Conservation (phyloP, 331 rosid species). For the Rosa hybrid region DNA sequence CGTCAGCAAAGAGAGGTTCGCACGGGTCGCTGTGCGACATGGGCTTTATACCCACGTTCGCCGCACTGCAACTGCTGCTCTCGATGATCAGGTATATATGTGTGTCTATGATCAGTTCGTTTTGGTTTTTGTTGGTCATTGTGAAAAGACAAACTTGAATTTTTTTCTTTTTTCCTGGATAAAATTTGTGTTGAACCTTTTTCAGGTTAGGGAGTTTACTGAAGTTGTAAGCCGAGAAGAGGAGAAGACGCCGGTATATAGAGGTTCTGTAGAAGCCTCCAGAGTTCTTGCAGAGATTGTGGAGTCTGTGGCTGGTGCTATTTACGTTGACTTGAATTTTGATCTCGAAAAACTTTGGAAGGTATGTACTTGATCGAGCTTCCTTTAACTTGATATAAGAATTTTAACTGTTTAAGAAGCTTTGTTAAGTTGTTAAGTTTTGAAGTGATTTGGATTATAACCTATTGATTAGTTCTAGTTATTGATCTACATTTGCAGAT, state of each 20-base stretch:
- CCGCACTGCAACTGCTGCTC: constrained; percentile 35
- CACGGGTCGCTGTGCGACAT: constrained; percentile 65
- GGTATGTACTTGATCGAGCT: constrained; percentile 38
- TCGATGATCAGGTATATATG: constrained; percentile 33
- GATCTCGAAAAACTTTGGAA: constrained; percentile 58
- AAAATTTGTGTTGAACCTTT: too few species aligned
- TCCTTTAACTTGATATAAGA: neutral
- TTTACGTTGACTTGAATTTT: constrained; percentile 52
- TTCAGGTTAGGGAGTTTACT: constrained; percentile 49
- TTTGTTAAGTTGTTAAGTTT: too few species aligned
- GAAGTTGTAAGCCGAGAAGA: constrained; percentile 42
- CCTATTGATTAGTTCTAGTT: too few species aligned
- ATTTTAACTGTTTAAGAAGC: too few species aligned
- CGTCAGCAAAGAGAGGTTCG: constrained; percentile 67
- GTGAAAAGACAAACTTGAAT: too few species aligned
- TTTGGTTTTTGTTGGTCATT: too few species aligned
- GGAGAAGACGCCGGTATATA: constrained; percentile 24
- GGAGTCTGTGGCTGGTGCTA: constrained; percentile 69
- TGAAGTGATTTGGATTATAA: too few species aligned
- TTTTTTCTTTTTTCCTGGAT: too few species aligned
- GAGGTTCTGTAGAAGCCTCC: constrained; percentile 68
- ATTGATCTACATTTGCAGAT: constrained; percentile 32
- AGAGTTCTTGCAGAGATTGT: constrained; percentile 81
- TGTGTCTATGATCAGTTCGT: too few species aligned
- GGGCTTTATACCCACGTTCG: constrained; percentile 44